Evolutionary conservation across 2,329 filamentous ascomycete species (phyloP), one percentile per base, ranked within the genome.

Genomic region (Chalara sp.): DNA sequence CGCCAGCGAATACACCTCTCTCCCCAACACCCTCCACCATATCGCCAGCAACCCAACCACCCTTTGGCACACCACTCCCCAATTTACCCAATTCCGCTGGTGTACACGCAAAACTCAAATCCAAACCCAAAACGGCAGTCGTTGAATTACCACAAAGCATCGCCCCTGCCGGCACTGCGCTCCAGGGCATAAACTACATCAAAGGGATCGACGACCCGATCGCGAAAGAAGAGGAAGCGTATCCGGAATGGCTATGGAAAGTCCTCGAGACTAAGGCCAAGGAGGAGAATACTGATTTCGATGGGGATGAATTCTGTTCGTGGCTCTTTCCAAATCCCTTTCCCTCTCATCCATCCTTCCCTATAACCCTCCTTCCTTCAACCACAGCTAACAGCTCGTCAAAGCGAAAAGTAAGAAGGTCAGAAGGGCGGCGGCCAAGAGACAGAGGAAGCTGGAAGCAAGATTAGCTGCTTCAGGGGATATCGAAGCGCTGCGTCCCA

Each of bases 391-490:
- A 53, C 43, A 47, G 21, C 35, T 40, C 5, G 13, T 31, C 13
- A 32, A 54, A 90, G 86, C 87, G 53, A 93, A 93, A 79, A 91
- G 86, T 31, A 90, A 89, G 68, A 92, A 91, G 66, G 82, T 89
- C 67, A 82, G 88, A 53, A 78, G 81, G 51, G 66, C 85, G 50
- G 88, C 88, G 6, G 81, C 82, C 41, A 90, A 83, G 69, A 75
- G 76, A 67, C 75, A 78, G 63, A 75, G 79, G 50, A 65, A 70
- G 29, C 61, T 73, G 28, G 80, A 87, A 72, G 70, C 76, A 67
- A 68, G 76, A 69, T 64, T 88, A 63, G 67, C 83, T 63, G 78
- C 82, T 50, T 74, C 81, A 47, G 81, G 84, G 63, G 80, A 90
- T 70, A 70, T 86, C 12, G 81, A 81, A 48, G 75, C 80, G 32